Percentiles rank a stretch among this genome's conserved stretches.
Evolutionary conservation across 768 basidiomycete genomes (phyloP).

Genomic region (Tylopilus felleus): DNA sequence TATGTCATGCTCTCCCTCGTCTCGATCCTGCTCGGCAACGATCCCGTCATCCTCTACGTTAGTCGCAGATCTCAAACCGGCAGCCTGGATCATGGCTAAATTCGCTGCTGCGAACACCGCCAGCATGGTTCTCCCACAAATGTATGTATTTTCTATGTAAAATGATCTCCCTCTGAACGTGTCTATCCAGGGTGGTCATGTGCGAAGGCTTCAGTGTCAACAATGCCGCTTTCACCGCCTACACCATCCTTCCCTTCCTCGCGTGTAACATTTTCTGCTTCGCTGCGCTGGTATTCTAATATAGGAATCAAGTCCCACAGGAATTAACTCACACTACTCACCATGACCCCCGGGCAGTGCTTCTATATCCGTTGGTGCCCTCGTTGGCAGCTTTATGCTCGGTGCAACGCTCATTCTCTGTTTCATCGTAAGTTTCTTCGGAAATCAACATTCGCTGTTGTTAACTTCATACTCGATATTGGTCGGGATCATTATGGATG

Average conservation of each 20-base stretch:
- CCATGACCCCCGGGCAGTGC: slow-evolving; percentile 53
- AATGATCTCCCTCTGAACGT: background rate
- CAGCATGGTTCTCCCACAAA: slow-evolving; percentile 82
- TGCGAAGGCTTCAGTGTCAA: slow-evolving; percentile 81
- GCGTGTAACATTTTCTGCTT: slow-evolving; percentile 62
- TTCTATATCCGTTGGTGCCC: slow-evolving; percentile 77
- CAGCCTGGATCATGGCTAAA: slow-evolving; percentile 70
- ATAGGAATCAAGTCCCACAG: slow-evolving; percentile 51
- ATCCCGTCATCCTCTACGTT: slow-evolving; percentile 89
- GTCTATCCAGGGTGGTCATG: slow-evolving; percentile 54
- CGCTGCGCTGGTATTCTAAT: slow-evolving; percentile 54
- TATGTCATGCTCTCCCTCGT: slow-evolving; percentile 77
- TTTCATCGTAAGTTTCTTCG: slow-evolving; percentile 71
- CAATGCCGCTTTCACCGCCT: slow-evolving; percentile 76
- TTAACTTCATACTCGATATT: slow-evolving; percentile 69
- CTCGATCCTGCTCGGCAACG: slow-evolving; percentile 85
- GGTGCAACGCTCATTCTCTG: slow-evolving; percentile 63
- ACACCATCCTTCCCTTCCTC: slow-evolving; percentile 79
- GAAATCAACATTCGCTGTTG: slow-evolving; percentile 74
- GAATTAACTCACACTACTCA: slow-evolving; percentile 36
- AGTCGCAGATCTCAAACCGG: slow-evolving; percentile 47
- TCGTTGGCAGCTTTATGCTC: slow-evolving; percentile 68
- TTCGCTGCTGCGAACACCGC: slow-evolving; percentile 81
- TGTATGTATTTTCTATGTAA: slow-evolving; percentile 25
- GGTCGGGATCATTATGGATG: slow-evolving; percentile 54